A percentile compares a stretch with the other conserved stretches of the same genome.
Conservation (phyloP, 768 basidiomycete genomes). For the Mycena sanguinolenta region DNA sequence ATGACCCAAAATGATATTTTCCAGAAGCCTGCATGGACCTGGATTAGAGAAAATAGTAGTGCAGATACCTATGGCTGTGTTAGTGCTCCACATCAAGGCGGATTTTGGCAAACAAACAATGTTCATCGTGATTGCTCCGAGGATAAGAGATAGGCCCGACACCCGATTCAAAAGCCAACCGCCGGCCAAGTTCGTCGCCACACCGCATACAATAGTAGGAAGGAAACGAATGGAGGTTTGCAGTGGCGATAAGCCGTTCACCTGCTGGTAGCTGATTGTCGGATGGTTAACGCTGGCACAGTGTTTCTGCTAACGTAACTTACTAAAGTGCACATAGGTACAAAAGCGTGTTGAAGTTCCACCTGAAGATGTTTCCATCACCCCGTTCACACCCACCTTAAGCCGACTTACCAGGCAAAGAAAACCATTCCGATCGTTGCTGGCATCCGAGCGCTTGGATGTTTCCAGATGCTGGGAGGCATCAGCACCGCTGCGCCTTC, state of each 20-base stretch:
- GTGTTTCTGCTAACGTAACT: background rate
- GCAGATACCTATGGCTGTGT: background rate
- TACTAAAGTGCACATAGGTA: background rate
- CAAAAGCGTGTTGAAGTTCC: constrained; percentile 1
- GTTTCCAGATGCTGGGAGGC: constrained; percentile 45
- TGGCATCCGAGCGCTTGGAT: constrained; percentile 43
- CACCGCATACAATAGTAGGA: background rate
- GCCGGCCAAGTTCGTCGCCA: background rate
- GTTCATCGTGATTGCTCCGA: constrained; percentile 8
- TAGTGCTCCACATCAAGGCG: background rate
- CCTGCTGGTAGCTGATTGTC: constrained; percentile 35
- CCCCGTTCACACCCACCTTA: background rate
- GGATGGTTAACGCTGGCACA: background rate
- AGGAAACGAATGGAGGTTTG: constrained; percentile 16
- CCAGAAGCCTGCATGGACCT: constrained; percentile 12
- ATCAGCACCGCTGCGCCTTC: constrained; percentile 41
- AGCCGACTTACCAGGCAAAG: constrained; percentile 13
- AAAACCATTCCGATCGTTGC: constrained; percentile 40
- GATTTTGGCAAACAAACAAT: constrained; percentile 3
- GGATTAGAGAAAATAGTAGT: constrained; percentile 8
- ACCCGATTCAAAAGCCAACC: constrained; percentile 13
- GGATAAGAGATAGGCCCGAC: constrained; percentile 1
- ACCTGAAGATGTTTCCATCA: background rate
- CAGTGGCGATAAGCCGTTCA: constrained; percentile 3
- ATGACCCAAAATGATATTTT: background rate